Evolutionary conservation across 1,284 basidiomycete genomes (phyloP).

Genomic region (Cryptococcus sp.): DNA sequence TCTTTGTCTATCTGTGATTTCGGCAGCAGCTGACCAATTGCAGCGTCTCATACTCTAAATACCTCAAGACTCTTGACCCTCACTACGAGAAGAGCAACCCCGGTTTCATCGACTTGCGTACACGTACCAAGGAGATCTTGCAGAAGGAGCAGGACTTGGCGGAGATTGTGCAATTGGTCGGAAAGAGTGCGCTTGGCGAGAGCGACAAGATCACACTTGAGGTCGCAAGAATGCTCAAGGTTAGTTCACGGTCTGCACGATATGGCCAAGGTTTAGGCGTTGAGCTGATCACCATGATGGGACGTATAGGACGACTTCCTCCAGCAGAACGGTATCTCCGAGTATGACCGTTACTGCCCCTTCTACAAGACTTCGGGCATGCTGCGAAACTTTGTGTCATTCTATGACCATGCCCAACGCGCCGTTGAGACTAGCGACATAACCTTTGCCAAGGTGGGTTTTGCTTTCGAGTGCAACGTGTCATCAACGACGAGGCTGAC

Average conservation of each 20-base stretch:
- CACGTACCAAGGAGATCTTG: constrained; percentile 90
- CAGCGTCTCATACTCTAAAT: constrained; percentile 92
- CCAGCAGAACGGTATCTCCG: constrained; percentile 98
- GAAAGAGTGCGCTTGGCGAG: constrained; percentile 96
- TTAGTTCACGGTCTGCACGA: constrained; percentile 50
- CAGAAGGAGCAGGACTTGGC: constrained; percentile 99
- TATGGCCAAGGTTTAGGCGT: too few species aligned
- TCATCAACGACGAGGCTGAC: background rate
- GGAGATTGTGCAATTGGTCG: constrained; percentile 98
- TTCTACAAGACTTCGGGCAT: constrained; percentile 98
- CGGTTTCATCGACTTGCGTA: constrained; percentile 90
- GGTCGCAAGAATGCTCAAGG: constrained; percentile 89
- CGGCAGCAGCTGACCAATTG: background rate
- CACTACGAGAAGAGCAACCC: constrained; percentile 90
- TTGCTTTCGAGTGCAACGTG: background rate
- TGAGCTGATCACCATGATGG: constrained; percentile 32
- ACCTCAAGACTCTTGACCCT: constrained; percentile 90
- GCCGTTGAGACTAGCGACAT: constrained; percentile 82
- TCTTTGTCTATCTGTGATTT: background rate
- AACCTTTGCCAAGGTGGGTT: constrained; percentile 73
- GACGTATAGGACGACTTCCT: constrained; percentile 97
- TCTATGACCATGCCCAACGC: constrained; percentile 81
- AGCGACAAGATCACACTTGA: constrained; percentile 98
- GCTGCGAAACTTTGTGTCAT: constrained; percentile 94
- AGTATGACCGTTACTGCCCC: constrained; percentile 95